Percentiles rank a stretch among this genome's conserved stretches.
Evolutionary conservation across 441 rosid species (phyloP).

Genomic region (Kokia cookei): DNA sequence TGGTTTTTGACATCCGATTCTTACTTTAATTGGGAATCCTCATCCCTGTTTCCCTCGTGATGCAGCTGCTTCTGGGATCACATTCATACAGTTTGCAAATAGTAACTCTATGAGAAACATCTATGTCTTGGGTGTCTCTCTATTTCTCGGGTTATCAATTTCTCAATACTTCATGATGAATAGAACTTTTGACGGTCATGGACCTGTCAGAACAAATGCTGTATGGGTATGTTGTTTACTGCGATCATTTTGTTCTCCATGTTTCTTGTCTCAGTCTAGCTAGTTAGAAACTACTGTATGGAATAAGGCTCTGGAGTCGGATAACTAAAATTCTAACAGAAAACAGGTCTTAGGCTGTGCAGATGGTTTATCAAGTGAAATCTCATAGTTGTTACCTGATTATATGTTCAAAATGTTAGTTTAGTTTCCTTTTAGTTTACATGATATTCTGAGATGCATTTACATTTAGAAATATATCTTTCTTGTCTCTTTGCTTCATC

Average conservation of each 20-base stretch:
- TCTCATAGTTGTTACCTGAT: background rate
- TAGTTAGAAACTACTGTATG: background rate
- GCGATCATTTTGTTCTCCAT: background rate
- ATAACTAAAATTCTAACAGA: background rate
- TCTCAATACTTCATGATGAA: conserved; percentile 62
- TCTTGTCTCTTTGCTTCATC: background rate
- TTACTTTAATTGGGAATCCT: background rate
- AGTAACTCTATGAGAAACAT: conserved; percentile 82
- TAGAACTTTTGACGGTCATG: conserved; percentile 47
- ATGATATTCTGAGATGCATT: background rate
- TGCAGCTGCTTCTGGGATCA: conserved; percentile 78
- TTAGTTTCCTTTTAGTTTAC: background rate
- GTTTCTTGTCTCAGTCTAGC: background rate
- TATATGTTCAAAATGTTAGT: background rate
- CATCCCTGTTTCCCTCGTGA: background rate
- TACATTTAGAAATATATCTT: background rate
- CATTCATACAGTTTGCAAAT: conserved; percentile 80
- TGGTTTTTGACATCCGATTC: background rate
- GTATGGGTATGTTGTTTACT: conserved; percentile 70
- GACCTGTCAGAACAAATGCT: conserved; percentile 71
- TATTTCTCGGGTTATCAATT: conserved; percentile 82
- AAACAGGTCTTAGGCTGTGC: background rate
- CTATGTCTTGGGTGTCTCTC: conserved; percentile 70
- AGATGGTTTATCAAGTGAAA: background rate
- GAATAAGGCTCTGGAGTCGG: background rate